Evolutionary conservation across 176 grass and related monocot species (phyloP).

Genomic region (Rhynchospora pubera): DNA sequence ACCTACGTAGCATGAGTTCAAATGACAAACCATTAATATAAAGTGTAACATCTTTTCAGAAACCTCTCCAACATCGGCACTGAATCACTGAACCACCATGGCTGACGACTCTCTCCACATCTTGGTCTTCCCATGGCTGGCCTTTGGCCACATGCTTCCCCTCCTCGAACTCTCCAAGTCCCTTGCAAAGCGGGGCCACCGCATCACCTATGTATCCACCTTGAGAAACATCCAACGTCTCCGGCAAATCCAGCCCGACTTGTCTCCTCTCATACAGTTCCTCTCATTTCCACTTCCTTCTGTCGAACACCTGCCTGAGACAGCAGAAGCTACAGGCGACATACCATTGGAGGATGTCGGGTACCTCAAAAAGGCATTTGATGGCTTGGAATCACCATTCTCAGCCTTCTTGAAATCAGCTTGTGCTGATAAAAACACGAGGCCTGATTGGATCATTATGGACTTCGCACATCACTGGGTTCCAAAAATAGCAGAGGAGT

Average conservation of each 20-base stretch:
- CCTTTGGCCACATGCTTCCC: slow-evolving; percentile 41
- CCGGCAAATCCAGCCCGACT: not conserved
- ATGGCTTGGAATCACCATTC: slow-evolving; percentile 26
- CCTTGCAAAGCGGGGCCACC: slow-evolving; percentile 30
- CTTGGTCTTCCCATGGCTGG: slow-evolving; percentile 47
- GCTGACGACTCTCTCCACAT: slow-evolving; percentile 16
- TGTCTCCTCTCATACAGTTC: slow-evolving; percentile 13
- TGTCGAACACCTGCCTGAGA: not conserved
- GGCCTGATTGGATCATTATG: slow-evolving; percentile 28
- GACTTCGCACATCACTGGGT: slow-evolving; percentile 37
- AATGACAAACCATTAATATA: no score
- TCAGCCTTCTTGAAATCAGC: not conserved
- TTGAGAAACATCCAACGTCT: slow-evolving; percentile 42
- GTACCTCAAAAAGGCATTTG: slow-evolving; percentile 37
- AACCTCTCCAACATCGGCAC: no score
- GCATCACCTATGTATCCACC: slow-evolving; percentile 46
- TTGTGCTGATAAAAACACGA: not conserved
- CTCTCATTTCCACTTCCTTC: slow-evolving; percentile 23
- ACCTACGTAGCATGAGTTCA: no score
- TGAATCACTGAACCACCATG: no score
- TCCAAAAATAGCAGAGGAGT: slow-evolving; percentile 11
- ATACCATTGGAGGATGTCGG: not conserved
- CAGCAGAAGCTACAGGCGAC: slow-evolving; percentile 33
- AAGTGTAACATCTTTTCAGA: no score
- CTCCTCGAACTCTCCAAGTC: slow-evolving; percentile 33